Evolutionary conservation across 78 protist species (phyloP), one percentile per base, ranked within the genome.

Genomic region (Dictyostelium brefeldianum): DNA sequence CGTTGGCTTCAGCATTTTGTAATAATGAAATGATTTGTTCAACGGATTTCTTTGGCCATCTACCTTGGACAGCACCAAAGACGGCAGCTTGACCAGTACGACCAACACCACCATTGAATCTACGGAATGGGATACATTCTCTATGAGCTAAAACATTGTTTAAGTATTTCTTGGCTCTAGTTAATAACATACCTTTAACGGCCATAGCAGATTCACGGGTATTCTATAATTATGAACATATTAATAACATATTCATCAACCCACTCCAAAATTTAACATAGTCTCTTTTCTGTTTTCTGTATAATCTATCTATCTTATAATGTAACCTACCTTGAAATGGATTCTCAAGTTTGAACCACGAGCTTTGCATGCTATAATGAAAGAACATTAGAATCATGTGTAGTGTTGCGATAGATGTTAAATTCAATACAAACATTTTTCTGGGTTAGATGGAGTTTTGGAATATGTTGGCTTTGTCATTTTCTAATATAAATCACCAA

Each of bases 41-140:
- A 82, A 89, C 92, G 15, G 98, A 90, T 97, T 98, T 98, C 64
- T 29, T 71, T 80, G 99, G 99, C 98, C 98, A 98, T 78, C 99
- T 96, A 82, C 99, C 99, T 89, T 85, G 95, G 29, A 91, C 22
- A 50, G 73, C 53, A 47, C 78, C 92, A 62, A 77, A 80, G 46
- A 46, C 92, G 95, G 97, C 97, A 67, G 96, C 93, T 96, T 98
- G 99, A 20, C 97, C 97, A 48, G 96, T 81, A 81, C 98, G 96
- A 73, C 99, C 99, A 29, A 94, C 94, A 78, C 96, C 98, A 64
- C 96, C 95, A 57, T 78, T 90, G 98, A 94, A 98, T 81, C 98
- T 95, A 46, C 94, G 77, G 98, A 96, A 97, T 70, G 99, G 99
- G 71, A 98, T 83, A 89, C 96, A 90, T 70, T 94, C 93, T 96